phyloP scores from a whole-genome alignment of 176 grass and related monocot genomes.

The Eleusine indica region DNA sequence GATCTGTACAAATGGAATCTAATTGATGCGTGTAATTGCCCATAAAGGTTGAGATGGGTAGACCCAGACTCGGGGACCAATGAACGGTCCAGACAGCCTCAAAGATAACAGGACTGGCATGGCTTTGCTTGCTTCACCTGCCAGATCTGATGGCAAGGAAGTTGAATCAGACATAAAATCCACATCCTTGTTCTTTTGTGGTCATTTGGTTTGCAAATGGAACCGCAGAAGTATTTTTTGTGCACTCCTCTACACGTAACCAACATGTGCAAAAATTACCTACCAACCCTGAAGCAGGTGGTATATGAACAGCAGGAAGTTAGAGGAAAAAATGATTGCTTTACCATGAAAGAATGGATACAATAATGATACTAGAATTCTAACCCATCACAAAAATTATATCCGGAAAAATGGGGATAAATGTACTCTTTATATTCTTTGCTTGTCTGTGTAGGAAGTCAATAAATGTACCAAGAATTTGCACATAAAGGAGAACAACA shows the following conservation, averaged over 20 bases:
- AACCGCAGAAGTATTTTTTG: background rate
- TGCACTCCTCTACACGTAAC: background rate
- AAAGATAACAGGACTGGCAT: constrained; percentile 16
- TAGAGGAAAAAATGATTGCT: background rate
- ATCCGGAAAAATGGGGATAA: background rate
- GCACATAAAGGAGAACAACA: background rate
- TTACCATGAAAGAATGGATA: background rate
- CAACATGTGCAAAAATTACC: background rate
- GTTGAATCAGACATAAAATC: background rate
- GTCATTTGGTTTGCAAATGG: background rate
- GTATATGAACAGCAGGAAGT: background rate
- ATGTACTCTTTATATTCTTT: background rate
- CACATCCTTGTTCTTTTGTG: background rate
- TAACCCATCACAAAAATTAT: constrained; percentile 1
- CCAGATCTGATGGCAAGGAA: constrained; percentile 9
- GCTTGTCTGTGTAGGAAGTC: background rate
- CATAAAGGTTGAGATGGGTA: constrained; percentile 22
- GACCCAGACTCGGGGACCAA: constrained; percentile 11
- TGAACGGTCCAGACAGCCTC: constrained; percentile 26
- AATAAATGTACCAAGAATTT: background rate
- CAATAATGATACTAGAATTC: background rate
- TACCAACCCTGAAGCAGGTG: background rate
- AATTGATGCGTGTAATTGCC: constrained; percentile 29
- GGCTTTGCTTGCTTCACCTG: constrained; percentile 3
- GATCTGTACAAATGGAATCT: constrained; percentile 39